Evolutionary conservation across 1,139 yeast genomes (phyloP).

Genomic region (Suhomyces panamericanus): DNA sequence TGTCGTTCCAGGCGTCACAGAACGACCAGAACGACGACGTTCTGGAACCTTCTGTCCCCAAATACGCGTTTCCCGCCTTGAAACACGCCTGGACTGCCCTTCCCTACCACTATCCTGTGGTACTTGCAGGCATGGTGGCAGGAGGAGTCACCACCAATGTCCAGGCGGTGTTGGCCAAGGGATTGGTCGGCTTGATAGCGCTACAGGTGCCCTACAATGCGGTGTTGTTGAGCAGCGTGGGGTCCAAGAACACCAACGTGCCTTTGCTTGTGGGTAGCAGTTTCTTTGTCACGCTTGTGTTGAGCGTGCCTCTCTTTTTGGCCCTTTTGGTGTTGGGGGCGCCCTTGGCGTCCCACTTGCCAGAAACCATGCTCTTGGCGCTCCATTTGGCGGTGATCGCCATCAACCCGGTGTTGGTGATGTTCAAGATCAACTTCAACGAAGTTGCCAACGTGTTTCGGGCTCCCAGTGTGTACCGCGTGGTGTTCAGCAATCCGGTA

Average conservation of each 20-base stretch:
- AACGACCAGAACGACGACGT: constrained; percentile 1
- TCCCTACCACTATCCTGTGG: constrained; percentile 51
- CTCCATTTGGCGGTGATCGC: constrained; percentile 64
- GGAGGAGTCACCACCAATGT: constrained; percentile 37
- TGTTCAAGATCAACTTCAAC: constrained; percentile 56
- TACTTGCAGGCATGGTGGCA: constrained; percentile 37
- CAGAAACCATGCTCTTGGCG: constrained; percentile 65
- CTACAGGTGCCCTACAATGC: constrained; percentile 32
- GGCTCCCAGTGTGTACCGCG: constrained; percentile 23
- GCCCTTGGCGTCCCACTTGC: constrained; percentile 58
- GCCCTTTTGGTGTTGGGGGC: constrained; percentile 79
- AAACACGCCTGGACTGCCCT: constrained; percentile 18
- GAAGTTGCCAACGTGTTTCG: constrained; percentile 26
- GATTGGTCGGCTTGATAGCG: constrained; percentile 27
- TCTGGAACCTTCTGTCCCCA: background rate
- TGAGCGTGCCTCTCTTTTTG: constrained; percentile 54
- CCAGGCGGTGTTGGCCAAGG: constrained; percentile 27
- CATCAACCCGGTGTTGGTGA: constrained; percentile 62
- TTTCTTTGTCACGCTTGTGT: constrained; percentile 40
- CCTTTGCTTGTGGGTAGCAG: constrained; percentile 38
- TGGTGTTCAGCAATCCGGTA: constrained; percentile 36
- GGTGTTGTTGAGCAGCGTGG: constrained; percentile 21
- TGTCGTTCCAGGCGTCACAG: constrained; percentile 13
- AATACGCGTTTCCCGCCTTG: constrained; percentile 7
- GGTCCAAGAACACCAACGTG: constrained; percentile 27